phyloP scores from a whole-genome alignment of 2,329 filamentous ascomycete genomes.

The Pseudogymnoascus sp. region DNA sequence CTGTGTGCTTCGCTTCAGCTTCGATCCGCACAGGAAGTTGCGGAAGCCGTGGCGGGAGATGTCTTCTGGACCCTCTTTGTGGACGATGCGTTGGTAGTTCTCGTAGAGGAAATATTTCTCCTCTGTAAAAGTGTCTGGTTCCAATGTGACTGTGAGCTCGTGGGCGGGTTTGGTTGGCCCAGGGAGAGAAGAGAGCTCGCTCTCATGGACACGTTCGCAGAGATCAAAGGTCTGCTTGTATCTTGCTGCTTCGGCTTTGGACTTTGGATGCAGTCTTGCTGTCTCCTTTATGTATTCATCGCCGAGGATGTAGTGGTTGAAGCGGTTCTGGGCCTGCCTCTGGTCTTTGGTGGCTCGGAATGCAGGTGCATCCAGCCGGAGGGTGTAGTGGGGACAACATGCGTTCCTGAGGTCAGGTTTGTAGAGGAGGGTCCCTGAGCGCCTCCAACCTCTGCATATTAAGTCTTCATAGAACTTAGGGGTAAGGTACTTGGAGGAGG shows the following conservation, averaged over 20 bases:
- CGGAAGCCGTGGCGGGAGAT: conserved; percentile 57
- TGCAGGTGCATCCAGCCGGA: conserved; percentile 58
- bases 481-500: conserved; percentile 50
- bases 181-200: conserved; percentile 46
- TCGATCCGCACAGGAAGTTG: conserved; percentile 67
- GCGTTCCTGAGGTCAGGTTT: conserved; percentile 69
- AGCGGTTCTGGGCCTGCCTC: conserved; percentile 66
- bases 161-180: conserved; percentile 48
- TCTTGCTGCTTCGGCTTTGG: conserved; percentile 55
- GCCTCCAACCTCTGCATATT: conserved; percentile 69
- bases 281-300: conserved; percentile 58
- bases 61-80: conserved; percentile 54
- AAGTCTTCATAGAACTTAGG: conserved; percentile 63
- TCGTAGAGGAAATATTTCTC: conserved; percentile 68
- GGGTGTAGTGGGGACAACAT: conserved; percentile 88
- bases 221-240: conserved; percentile 63
- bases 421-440: conserved; percentile 64
- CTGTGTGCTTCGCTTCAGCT: conserved; percentile 41
- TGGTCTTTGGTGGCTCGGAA: conserved; percentile 66
- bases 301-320: conserved; percentile 64
- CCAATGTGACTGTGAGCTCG: conserved; percentile 59
- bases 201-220: conserved; percentile 58
- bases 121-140: conserved; percentile 60
- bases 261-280: conserved; percentile 56
- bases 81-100: conserved; percentile 68